Evolutionary conservation across 208 protist species (phyloP), one percentile per base, ranked within the genome.

Genomic region (Tritrichomonas musculus): DNA sequence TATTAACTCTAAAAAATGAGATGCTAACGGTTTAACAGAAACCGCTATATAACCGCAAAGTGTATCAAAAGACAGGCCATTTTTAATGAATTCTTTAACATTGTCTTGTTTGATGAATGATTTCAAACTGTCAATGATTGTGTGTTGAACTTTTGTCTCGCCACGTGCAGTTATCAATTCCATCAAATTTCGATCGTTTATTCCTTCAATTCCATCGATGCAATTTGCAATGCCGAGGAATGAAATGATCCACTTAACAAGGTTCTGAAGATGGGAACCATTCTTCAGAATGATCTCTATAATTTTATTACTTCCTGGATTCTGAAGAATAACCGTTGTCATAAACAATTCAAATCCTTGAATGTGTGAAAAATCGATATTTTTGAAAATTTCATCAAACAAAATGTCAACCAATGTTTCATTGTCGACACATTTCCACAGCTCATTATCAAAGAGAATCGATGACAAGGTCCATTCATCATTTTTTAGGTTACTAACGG

Each of bases 401-500:
- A 88, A 88, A 39, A 44, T 33, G 27, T 44, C 77, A 39, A 88
- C 47, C 0, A 88, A 30, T 57, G 57, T 25, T 39, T 88, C 77
- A 49, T 88, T 88, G 22, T 88, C 47, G 39, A 88, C 47, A 39
- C n/a, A 88, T 39, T 57, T 47, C 77, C 77, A 88, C 20, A 88
- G 33, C 41, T 88, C 77, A 36, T 53, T 47, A 88, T 88, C 77
- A 36, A 88, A 88, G 0, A 88, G 30, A 88, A 88, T 88, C 22
- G 47, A 39, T 39, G 47, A 33, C 9, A 88, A 49, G 39, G 44
- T 88, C 27, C 47, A 44, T 60, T 88, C 77, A 69, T n/a, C 11
- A 33, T 69, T 69, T 69, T 69, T 17, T n/a, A 69, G 5, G 5
- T n/a, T 3, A 17, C 11, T 69, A n/a, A 69, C 25, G 5, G 64